Conservation (phyloP, 768 basidiomycete species). For the Megacollybia marginata region DNA sequence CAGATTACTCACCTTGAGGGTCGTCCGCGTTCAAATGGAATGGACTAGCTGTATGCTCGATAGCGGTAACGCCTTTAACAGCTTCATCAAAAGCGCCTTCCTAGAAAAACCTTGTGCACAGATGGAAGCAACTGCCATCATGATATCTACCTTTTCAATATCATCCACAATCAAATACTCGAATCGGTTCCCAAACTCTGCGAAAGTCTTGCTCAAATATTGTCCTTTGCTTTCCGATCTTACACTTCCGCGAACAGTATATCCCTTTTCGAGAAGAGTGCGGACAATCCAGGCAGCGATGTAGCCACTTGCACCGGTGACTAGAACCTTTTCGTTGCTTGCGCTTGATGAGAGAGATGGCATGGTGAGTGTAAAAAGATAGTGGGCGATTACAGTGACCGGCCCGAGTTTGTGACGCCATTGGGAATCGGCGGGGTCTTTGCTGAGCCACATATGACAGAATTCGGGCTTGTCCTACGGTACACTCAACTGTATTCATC, state of each 20-base stretch:
- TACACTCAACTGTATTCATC: too few species aligned
- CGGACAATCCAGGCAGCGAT: slow-evolving; percentile 54
- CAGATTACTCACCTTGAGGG: slow-evolving; percentile 23
- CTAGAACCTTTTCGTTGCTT: slow-evolving; percentile 25
- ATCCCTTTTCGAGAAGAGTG: slow-evolving; percentile 53
- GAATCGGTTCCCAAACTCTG: too few species aligned
- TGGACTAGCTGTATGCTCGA: too few species aligned
- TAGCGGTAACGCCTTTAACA: slow-evolving; percentile 71
- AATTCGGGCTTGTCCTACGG: too few species aligned
- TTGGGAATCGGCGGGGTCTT: too few species aligned
- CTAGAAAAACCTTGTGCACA: slow-evolving; percentile 18
- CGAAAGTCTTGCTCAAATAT: too few species aligned
- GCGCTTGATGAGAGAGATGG: not conserved
- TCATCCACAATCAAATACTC: slow-evolving; percentile 65
- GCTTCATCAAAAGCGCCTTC: slow-evolving; percentile 73
- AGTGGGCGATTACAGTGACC: too few species aligned
- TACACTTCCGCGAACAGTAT: slow-evolving; percentile 56
- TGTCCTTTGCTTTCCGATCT: too few species aligned
- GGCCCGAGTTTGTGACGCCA: too few species aligned
- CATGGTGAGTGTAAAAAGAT: too few species aligned
- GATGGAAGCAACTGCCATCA: not conserved
- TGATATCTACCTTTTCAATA: slow-evolving; percentile 33
- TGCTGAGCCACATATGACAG: too few species aligned
- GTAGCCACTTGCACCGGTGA: too few species aligned
- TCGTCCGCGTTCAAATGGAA: slow-evolving; percentile 46